phyloP scores from a whole-genome alignment of 805 yeast genomes.

The Kazachstania bromeliacearum region DNA sequence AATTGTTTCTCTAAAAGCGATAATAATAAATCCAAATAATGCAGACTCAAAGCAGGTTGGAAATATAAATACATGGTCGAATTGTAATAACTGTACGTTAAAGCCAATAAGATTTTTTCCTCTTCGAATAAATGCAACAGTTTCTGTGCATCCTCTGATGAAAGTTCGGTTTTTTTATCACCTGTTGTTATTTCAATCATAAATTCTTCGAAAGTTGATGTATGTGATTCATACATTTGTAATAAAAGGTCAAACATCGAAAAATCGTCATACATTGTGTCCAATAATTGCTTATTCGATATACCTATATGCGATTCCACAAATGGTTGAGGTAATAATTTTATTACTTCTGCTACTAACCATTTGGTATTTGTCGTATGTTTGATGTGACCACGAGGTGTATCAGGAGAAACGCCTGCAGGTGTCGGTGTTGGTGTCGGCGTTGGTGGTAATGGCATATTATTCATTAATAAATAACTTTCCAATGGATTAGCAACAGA shows the following conservation, averaged over 20 bases:
- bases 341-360: constrained; percentile 10
- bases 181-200: constrained; percentile 8
- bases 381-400: background rate
- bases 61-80: constrained; percentile 16
- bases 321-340: constrained; percentile 21
- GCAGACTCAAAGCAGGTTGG: constrained; percentile 9
- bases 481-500: constrained; percentile 23
- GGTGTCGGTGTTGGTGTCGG: constrained; percentile 17
- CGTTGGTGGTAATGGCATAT: constrained; percentile 17
- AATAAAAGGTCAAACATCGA: constrained; percentile 17
- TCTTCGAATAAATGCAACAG: constrained; percentile 14
- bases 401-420: background rate
- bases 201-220: constrained; percentile 11
- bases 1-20: constrained; percentile 17
- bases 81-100: constrained; percentile 19
- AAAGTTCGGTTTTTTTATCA: background rate
- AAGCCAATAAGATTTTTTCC: constrained; percentile 18
- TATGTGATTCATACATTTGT: constrained; percentile 15
- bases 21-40: constrained; percentile 22
- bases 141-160: constrained; percentile 7
- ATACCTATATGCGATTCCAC: constrained; percentile 14
- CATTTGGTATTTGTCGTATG: constrained; percentile 4
- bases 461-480: constrained; percentile 13
- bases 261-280: constrained; percentile 13
- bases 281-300: constrained; percentile 8